Base-by-base conservation (phyloP, 2,329 filamentous ascomycete genomes). In the Calonectria montana region DNA sequence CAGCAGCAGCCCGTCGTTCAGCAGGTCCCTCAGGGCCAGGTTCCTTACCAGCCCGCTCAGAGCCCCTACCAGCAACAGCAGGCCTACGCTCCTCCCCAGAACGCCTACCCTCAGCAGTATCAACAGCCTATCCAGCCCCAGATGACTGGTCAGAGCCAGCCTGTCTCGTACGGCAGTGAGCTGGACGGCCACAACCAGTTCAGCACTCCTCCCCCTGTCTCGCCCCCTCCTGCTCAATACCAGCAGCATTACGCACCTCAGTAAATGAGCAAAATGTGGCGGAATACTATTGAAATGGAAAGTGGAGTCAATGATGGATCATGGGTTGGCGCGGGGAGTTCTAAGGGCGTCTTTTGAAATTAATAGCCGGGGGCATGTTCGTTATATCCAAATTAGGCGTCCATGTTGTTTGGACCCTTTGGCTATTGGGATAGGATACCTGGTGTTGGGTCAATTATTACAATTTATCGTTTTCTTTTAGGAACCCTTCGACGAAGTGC, bases 41-140 rank as follows among this genome's bases (percentile, higher is more conserved):
- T 7, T 31, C 67, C 71, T 16, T 78, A 76, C 61, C 75, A 76
- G 23, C 77, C 78, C 21, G 29, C 75, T 0, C 78, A 77, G 35
- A 79, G 78, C 75, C 77, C 80, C 18, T 80, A 81, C 68, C 77
- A 81, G 69, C 78, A 78, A 65, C 74, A 79, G 65, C 75, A 80
- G 45, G 65, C 78, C 2, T 82, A 80, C 39, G 76, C 77, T 18
- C 74, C 78, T 29, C 77, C 78, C 8, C 67, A 71, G 37, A 65
- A 69, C 12, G 50, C 73, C 13, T 78, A 79, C 37, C 72, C 79
- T 25, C 75, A 78, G 0, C 79, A 78, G 53, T 70, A 74, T 9
- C 75, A 78, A 0, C 79, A 78, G 53, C 71, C 75, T 7, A 25
- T 57, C 1, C 71, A 71, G 27, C 53, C 65, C 16, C 66, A 72